Evolutionary conservation across 2,329 filamentous ascomycete genomes (phyloP).

Genomic region (Sclerotinia subarctica): DNA sequence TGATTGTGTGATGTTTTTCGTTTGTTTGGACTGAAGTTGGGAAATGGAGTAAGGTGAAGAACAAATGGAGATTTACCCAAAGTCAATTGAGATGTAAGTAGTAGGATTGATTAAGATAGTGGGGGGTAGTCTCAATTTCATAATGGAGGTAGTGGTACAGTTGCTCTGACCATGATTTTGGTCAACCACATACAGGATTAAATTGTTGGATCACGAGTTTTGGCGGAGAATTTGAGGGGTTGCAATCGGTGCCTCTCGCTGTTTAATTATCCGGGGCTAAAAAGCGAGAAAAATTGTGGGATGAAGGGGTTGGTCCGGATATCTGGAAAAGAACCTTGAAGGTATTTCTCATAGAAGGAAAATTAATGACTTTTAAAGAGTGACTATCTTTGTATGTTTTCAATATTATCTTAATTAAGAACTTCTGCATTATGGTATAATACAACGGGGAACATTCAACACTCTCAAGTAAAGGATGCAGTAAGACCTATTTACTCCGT

Average conservation of each 20-base stretch:
- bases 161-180: not conserved
- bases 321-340: conserved; percentile 3
- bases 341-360: not conserved
- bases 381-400: not conserved
- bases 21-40: conserved; percentile 5
- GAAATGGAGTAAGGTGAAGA: not conserved
- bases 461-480: not conserved
- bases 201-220: conserved; percentile 17
- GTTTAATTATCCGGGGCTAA: conserved; percentile 20
- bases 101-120: not conserved
- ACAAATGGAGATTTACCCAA: not conserved
- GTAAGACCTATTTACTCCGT: not conserved
- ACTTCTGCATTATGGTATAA: not conserved
- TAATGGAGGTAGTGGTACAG: not conserved
- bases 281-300: conserved; percentile 12
- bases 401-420: not conserved
- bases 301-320: conserved; percentile 10
- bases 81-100: conserved; percentile 6
- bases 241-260: conserved; percentile 11
- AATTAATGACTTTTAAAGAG: not conserved
- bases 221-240: conserved; percentile 21
- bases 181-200: not conserved
- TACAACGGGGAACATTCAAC: not conserved
- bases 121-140: conserved; percentile 4
- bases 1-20: not conserved